These are phyloP conservation scores for Neocucurbitaria cava DNA, from an alignment of 2,329 filamentous ascomycete species.

Conservation along the genomic window DNA sequence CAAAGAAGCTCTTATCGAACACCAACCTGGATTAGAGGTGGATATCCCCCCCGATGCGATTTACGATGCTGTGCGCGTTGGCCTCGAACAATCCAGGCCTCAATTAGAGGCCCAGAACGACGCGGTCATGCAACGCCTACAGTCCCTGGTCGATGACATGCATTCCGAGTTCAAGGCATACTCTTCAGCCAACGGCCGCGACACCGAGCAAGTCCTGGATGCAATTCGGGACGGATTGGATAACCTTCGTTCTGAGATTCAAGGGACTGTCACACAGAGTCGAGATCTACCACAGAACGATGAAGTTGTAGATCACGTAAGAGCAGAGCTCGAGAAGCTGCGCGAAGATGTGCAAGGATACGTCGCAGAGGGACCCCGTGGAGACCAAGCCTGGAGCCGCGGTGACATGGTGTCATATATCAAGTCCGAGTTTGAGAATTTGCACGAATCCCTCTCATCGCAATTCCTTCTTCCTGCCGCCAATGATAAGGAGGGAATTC, in stretches of 20 bases:
- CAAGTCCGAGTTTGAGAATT: conserved; percentile 65
- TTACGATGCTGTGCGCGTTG: conserved; percentile 64
- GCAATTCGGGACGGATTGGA: conserved; percentile 88
- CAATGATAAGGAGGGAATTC: conserved; percentile 48
- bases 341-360: conserved; percentile 66
- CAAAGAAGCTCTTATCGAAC: conserved; percentile 62
- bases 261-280: conserved; percentile 78
- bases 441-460: conserved; percentile 65
- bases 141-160: conserved; percentile 66
- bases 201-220: conserved; percentile 88
- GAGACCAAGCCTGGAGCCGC: conserved; percentile 50
- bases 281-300: conserved; percentile 74
- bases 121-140: conserved; percentile 66
- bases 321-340: conserved; percentile 69
- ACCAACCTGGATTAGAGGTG: conserved; percentile 52
- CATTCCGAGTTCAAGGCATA: conserved; percentile 77
- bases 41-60: conserved; percentile 60
- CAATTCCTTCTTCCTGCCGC: conserved; percentile 46
- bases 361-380: conserved; percentile 52
- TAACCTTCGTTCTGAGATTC: conserved; percentile 78
- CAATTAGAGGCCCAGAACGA: conserved; percentile 63
- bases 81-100: conserved; percentile 61
- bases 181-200: conserved; percentile 76
- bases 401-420: conserved; percentile 59
- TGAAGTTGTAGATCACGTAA: conserved; percentile 75